Percentiles rank a stretch among this genome's conserved stretches.
Conservation (phyloP, 2,329 filamentous ascomycete species). For the Neophaeococcomyces aloes region DNA sequence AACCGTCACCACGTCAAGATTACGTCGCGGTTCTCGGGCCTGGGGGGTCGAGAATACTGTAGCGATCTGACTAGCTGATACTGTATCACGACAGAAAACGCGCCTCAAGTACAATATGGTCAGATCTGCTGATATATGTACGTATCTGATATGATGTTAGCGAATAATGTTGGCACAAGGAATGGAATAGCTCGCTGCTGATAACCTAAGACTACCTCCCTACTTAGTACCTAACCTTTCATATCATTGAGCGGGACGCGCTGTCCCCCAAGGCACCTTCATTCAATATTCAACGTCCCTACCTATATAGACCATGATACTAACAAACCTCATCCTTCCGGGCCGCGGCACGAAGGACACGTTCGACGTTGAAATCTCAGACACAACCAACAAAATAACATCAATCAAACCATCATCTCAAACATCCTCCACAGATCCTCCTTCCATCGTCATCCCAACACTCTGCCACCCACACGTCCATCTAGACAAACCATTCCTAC, state of each 20-base stretch:
- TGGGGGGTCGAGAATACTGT: no score
- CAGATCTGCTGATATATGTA: no score
- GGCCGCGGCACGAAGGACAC: conserved; percentile 12
- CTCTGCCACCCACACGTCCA: conserved; percentile 66
- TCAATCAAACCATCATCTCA: conserved; percentile 11
- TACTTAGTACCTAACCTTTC: no score
- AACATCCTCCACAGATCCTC: conserved; percentile 6
- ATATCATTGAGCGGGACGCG: not conserved
- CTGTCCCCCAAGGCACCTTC: not conserved
- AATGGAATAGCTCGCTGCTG: no score
- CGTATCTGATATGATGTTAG: no score
- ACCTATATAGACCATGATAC: conserved; percentile 9
- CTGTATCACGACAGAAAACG: no score
- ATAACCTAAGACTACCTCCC: no score
- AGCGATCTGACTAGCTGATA: no score
- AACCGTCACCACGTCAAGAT: no score
- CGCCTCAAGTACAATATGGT: no score
- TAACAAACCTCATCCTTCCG: conserved; percentile 17
- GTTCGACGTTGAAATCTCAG: conserved; percentile 12
- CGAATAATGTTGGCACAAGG: no score
- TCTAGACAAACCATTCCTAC: conserved; percentile 45
- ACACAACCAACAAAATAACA: conserved; percentile 12
- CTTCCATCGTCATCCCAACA: conserved; percentile 37
- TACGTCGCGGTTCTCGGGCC: no score
- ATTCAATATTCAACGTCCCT: not conserved